Percentiles rank a stretch among this genome's conserved stretches.
Evolutionary conservation across 495 filamentous ascomycete species (phyloP).

Genomic region (Hypoxylon fragiforme): DNA sequence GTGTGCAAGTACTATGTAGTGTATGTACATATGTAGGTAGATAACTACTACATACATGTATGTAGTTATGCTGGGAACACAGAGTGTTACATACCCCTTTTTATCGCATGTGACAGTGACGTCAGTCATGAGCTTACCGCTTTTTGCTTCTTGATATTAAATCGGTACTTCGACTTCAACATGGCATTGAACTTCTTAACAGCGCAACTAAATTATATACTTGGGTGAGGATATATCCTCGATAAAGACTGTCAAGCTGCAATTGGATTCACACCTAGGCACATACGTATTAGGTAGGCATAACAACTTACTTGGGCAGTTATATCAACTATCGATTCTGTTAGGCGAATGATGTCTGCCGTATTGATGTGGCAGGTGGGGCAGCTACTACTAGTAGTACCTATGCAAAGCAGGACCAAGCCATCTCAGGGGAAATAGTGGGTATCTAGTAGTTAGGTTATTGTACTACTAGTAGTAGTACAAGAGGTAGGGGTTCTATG

Average conservation of each 20-base stretch:
- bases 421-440: slow-evolving; percentile 32
- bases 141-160: neutral
- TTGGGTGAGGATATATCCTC: too few species aligned
- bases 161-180: neutral
- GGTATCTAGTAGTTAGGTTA: slow-evolving; percentile 18
- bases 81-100: too few species aligned
- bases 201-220: too few species aligned
- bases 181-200: neutral
- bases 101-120: neutral
- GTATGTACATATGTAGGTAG: too few species aligned
- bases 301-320: too few species aligned
- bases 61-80: too few species aligned
- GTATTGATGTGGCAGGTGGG: slow-evolving; percentile 20
- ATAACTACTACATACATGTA: too few species aligned
- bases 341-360: slow-evolving; percentile 10
- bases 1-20: too few species aligned
- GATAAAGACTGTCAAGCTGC: too few species aligned
- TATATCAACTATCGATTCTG: neutral
- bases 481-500: slow-evolving; percentile 20
- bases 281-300: too few species aligned
- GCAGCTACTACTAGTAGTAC: neutral
- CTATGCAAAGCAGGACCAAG: slow-evolving; percentile 6
- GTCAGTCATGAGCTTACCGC: slow-evolving; percentile 12
- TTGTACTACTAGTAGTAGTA: too few species aligned
- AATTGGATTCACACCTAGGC: too few species aligned